Base-by-base conservation (phyloP, 176 grass and related monocot genomes). In the Melocanna baccifera region DNA sequence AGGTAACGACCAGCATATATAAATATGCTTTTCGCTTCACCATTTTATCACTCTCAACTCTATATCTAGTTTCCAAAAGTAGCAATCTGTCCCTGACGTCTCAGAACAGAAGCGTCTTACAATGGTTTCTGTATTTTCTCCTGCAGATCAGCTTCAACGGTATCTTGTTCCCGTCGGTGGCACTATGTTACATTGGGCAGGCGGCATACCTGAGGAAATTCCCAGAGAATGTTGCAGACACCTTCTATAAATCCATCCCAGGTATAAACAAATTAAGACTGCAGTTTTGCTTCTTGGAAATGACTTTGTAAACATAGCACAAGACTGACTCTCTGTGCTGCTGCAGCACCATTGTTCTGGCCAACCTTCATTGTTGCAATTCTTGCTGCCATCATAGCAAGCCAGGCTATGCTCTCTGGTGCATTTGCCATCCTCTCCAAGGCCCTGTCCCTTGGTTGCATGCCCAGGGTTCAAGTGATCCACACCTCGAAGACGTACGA, bases 161-260 rank as follows among this genome's bases (percentile, higher is more conserved):
- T 73, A 85, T 94, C 74, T 76, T 92, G 75, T 97, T 92, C 88
- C 92, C 92, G 1, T 92, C 83, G 16, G 85, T 97, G 43, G 71
- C 62, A 40, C 86, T 89, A 39, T 89, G 84, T 40, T 97, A 97
- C 75, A 84, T 92, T 19, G 95, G 92, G n/a, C 95, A 97, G 82
- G 90, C 95, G 2, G 88, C 95, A 9, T 94, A 94, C 68, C 78
- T 97, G 26, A 77, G 80, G 23, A 88, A 78, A 41, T 82, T 76
- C 28, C 90, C 86, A 2, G 56, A 76, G 22, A 50, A 94, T 34
- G 88, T 94, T 13, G 10, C 12, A 8, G 90, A 97, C 55, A 79
- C 92, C 34, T 97, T 97, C 69, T 97, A 87, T n/a, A 94, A 45
- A 77, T 94, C 94, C 32, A 94, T 86, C 76, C 94, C 92, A 83